Evolutionary conservation across 495 filamentous ascomycete species (phyloP).

Genomic region (Podospora pseudocomata): DNA sequence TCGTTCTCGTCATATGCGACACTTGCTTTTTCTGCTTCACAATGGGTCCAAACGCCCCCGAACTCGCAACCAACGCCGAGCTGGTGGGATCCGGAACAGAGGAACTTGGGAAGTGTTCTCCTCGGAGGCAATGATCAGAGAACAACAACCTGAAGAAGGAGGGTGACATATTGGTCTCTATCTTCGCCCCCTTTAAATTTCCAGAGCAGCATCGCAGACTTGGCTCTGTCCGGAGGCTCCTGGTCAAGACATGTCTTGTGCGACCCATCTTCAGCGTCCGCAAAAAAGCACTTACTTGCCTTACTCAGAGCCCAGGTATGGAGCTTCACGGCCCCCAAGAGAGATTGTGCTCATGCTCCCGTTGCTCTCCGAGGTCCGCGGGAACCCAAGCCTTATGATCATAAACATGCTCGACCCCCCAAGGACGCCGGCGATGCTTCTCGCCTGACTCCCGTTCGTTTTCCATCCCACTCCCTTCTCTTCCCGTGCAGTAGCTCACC

Average conservation of each 20-base stretch:
- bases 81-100: neutral
- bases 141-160: neutral
- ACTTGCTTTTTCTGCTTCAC: neutral
- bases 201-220: neutral
- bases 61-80: neutral
- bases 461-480: neutral
- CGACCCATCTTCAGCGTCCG: neutral
- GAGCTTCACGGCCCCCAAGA: neutral
- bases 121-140: neutral
- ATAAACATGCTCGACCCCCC: neutral
- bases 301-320: neutral
- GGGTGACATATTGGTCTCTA: neutral
- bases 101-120: neutral
- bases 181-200: neutral
- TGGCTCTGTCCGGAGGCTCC: neutral
- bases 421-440: neutral
- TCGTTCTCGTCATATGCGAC: neutral
- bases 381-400: neutral
- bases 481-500: neutral
- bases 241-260: neutral
- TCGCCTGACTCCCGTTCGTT: neutral
- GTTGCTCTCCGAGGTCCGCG: neutral
- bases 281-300: neutral
- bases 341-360: neutral
- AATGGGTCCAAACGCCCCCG: neutral